Percentiles rank a stretch among this genome's conserved stretches.
Conservation (phyloP, 1,139 yeast species). For the Candida albicans region DNA sequence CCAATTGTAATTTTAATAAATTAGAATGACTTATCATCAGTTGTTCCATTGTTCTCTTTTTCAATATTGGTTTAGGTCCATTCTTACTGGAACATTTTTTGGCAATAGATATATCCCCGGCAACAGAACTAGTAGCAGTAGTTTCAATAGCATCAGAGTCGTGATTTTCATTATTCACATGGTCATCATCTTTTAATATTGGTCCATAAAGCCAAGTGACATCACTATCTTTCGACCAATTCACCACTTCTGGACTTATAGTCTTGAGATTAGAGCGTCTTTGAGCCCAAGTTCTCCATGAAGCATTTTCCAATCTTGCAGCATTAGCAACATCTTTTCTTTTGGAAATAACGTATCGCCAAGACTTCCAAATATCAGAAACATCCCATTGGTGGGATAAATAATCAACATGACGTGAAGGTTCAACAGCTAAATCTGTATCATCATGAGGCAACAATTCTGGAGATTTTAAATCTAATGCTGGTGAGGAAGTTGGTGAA, state of each 20-base stretch:
- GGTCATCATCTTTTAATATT: constrained; percentile 47
- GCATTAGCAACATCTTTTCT: constrained; percentile 73
- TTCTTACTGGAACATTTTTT: constrained; percentile 14
- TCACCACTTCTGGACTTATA: constrained; percentile 69
- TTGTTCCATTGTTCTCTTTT: constrained; percentile 78
- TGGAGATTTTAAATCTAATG: constrained; percentile 25
- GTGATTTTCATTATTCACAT: constrained; percentile 15
- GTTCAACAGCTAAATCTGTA: constrained; percentile 75
- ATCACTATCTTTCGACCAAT: constrained; percentile 80
- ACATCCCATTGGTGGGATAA: constrained; percentile 96
- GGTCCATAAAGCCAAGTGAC: constrained; percentile 87
- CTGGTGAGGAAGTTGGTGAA: constrained; percentile 10
- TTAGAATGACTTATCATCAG: constrained; percentile 63
- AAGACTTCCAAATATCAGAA: constrained; percentile 84
- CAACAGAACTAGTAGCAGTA: constrained; percentile 46
- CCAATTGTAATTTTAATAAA: constrained; percentile 47
- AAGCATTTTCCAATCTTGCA: constrained; percentile 72
- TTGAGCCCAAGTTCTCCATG: constrained; percentile 91
- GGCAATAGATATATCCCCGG: constrained; percentile 44
- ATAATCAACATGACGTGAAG: constrained; percentile 89
- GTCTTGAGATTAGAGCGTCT: constrained; percentile 65
- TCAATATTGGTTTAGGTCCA: constrained; percentile 72
- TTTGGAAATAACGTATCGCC: constrained; percentile 87
- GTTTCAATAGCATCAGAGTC: constrained; percentile 20
- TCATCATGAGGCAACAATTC: constrained; percentile 76